Evolutionary conservation across 2,329 filamentous ascomycete species (phyloP).

Genomic region (Sordariomycetes sp.): DNA sequence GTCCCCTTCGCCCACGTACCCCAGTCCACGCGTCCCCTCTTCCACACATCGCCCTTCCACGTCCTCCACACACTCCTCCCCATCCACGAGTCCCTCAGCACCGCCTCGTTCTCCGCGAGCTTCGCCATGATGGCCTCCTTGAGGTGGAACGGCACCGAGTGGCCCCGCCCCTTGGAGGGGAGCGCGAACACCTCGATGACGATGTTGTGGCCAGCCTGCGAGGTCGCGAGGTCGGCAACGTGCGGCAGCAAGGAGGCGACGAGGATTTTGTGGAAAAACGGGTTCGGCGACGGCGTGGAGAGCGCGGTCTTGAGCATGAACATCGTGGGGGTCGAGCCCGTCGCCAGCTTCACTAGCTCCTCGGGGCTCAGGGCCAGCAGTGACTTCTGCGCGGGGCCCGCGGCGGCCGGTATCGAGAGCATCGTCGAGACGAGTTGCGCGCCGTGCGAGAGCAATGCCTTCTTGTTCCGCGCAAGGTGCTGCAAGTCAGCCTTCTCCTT

Average conservation of each 20-base stretch:
- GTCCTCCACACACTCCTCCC: constrained; percentile 45
- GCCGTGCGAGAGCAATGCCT: constrained; percentile 45
- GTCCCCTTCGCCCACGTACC: constrained; percentile 42
- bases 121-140: constrained; percentile 43
- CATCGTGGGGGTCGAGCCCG: constrained; percentile 34
- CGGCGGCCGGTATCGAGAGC: constrained; percentile 60
- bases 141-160: constrained; percentile 41
- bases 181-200: constrained; percentile 36
- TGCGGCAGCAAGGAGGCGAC: constrained; percentile 36
- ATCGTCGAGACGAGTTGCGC: constrained; percentile 74
- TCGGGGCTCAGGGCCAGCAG: constrained; percentile 47
- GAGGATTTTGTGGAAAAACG: constrained; percentile 44
- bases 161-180: constrained; percentile 36
- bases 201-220: constrained; percentile 39
- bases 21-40: constrained; percentile 41
- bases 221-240: constrained; percentile 32
- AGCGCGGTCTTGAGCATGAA: constrained; percentile 40
- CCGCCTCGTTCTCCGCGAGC: constrained; percentile 34
- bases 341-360: constrained; percentile 54
- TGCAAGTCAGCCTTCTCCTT: constrained; percentile 12
- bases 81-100: constrained; percentile 40
- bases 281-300: constrained; percentile 29
- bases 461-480: not conserved
- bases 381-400: constrained; percentile 63
- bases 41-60: constrained; percentile 50